Base-by-base conservation (phyloP, 805 yeast species). In the Yamadazyma paraphyllophila region DNA sequence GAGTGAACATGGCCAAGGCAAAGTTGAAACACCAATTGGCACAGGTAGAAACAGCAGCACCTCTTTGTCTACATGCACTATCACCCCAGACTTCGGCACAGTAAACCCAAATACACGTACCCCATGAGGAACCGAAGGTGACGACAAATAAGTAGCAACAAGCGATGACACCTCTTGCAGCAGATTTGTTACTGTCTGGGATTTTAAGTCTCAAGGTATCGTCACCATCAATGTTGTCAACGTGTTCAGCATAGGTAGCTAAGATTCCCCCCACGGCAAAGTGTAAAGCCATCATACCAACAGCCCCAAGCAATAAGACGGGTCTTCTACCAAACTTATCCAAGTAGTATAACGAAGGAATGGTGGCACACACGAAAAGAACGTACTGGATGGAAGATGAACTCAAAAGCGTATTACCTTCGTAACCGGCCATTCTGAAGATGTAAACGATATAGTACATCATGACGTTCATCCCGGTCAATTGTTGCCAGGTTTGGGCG, bases 271-370 rank as follows among this genome's bases (percentile, higher is more conserved):
- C 70, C 4, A 60, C 67, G 31, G 58, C 63, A 49, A 55, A 67
- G 46, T 62, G 62, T 57, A 62, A 56, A 30, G 58, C 41, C 67
- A 63, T 61, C 78, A 74, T 74, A 12, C 63, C 51, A 14, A 63
- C 47, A 9, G 76, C 76, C 46, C 79, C 76, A 30, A 66, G 56
- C 46, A 81, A 54, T 57, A 74, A 70, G 44, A 81, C 58, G 16
- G 77, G 76, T 62, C 89, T 77, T 73, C 91, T 80, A 54, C 90
- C 90, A 29, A 81, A 58, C 48, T 65, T 67, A 58, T 82, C 86
- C 56, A 83, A 66, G 44, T 76, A 62, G 54, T 70, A 67, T 51
- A 82, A 69, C 0, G 88, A 81, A 7, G 84, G 82, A 36, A 80
- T 59, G 2, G 89, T 82, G 56, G 74, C 76, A 15, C 66, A 73